A percentile compares a stretch with the other conserved stretches of the same genome.
Conservation (phyloP, 169 alveolate species). For the Plasmodium knowlesi region DNA sequence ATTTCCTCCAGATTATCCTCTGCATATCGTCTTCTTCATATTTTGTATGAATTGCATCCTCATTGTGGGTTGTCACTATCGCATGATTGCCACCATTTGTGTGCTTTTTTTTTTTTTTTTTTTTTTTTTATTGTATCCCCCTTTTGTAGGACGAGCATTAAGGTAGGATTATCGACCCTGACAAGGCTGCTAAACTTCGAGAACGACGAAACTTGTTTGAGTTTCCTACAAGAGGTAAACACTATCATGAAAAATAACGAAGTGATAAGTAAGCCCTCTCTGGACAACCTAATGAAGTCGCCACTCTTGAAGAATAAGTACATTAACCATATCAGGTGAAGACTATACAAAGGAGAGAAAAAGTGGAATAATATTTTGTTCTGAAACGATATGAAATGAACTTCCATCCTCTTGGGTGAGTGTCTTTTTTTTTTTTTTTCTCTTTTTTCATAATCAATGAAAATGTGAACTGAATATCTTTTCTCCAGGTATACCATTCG, state of each 20-base stretch:
- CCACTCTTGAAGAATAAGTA: slow-evolving; percentile 55
- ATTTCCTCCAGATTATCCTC: not conserved
- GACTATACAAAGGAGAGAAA: not conserved
- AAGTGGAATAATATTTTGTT: not conserved
- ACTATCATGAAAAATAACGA: slow-evolving; percentile 54
- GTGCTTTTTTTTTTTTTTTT: not conserved
- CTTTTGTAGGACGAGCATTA: slow-evolving; percentile 36
- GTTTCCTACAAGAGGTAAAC: slow-evolving; percentile 44
- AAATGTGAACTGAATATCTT: not conserved
- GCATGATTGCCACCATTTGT: not conserved
- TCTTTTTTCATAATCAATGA: not conserved
- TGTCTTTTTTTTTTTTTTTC: not conserved
- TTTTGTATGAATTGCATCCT: not conserved
- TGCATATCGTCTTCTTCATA: not conserved
- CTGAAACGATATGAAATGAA: not conserved
- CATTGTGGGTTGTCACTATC: no score
- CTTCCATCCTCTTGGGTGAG: not conserved
- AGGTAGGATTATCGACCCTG: slow-evolving; percentile 43
- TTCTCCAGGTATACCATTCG: not conserved
- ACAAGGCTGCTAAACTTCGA: slow-evolving; percentile 46
- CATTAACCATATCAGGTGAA: slow-evolving; percentile 55
- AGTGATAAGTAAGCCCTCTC: slow-evolving; percentile 54
- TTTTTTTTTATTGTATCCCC: not conserved
- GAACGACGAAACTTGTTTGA: slow-evolving; percentile 39
- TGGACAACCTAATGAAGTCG: slow-evolving; percentile 60